phyloP scores from a whole-genome alignment of 2,329 filamentous ascomycete genomes.

The Capronia epimyces region DNA sequence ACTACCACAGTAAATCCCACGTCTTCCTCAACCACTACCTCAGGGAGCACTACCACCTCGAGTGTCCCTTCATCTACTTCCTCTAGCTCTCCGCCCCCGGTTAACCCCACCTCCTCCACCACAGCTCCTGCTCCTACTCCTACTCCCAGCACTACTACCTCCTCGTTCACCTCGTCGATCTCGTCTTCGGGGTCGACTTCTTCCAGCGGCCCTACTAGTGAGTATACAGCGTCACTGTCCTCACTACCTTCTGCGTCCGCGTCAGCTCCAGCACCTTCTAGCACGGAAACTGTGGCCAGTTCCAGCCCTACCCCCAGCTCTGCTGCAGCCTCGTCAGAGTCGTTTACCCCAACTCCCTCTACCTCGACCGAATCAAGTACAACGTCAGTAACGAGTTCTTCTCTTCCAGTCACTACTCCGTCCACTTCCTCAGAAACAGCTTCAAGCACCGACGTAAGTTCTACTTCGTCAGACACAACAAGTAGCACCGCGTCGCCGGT shows the following conservation, averaged over 20 bases:
- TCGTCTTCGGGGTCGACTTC: background rate
- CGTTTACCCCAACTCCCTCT: slow-evolving; percentile 5
- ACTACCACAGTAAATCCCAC: slow-evolving; percentile 11
- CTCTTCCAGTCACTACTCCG: slow-evolving; percentile 8
- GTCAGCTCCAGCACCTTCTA: slow-evolving; percentile 1
- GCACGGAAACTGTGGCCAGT: slow-evolving; percentile 4
- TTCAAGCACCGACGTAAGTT: slow-evolving; percentile 4
- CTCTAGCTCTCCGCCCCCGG: slow-evolving; percentile 7
- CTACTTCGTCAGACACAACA: slow-evolving; percentile 13
- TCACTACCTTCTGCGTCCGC: slow-evolving; percentile 1
- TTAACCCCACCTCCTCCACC: slow-evolving; percentile 16
- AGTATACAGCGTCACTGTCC: slow-evolving; percentile 13
- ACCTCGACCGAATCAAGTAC: slow-evolving; percentile 36
- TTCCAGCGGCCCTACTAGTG: slow-evolving; percentile 16
- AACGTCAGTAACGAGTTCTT: slow-evolving; percentile 57
- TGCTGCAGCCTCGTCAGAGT: slow-evolving; percentile 10
- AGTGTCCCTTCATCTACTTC: slow-evolving; percentile 10
- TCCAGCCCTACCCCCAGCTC: slow-evolving; percentile 4
- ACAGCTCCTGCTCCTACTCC: slow-evolving; percentile 14
- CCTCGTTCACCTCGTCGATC: slow-evolving; percentile 7
- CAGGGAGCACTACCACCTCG: slow-evolving; percentile 2
- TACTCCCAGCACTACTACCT: slow-evolving; percentile 8
- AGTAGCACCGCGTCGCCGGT: slow-evolving; percentile 19
- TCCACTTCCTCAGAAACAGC: slow-evolving; percentile 12
- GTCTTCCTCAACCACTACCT: slow-evolving; percentile 7